phyloP scores from a whole-genome alignment of 2,329 filamentous ascomycete genomes.

The Cladosporium sp. region DNA sequence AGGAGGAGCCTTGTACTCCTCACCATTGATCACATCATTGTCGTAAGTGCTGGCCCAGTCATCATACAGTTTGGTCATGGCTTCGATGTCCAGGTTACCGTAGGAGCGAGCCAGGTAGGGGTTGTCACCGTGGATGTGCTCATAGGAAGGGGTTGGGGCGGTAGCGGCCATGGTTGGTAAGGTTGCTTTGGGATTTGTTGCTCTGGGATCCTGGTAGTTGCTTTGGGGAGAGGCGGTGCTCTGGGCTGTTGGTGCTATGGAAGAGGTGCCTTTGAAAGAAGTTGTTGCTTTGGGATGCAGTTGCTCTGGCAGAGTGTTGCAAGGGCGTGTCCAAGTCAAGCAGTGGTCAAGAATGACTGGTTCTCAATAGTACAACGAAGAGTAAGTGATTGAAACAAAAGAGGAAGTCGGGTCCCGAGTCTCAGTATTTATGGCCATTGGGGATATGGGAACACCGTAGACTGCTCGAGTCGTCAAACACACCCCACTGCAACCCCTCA shows the following conservation, averaged over 20 bases:
- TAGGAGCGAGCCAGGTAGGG: slow-evolving; percentile 9
- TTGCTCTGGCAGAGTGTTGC: slow-evolving; percentile 1
- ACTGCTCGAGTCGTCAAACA: not conserved
- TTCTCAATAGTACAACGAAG: not conserved
- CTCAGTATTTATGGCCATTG: slow-evolving; percentile 9
- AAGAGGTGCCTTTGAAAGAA: not conserved
- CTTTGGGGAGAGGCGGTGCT: slow-evolving; percentile 11
- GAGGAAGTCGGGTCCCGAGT: not conserved
- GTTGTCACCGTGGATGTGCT: slow-evolving; percentile 13
- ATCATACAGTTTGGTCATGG: slow-evolving; percentile 35
- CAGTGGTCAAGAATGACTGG: slow-evolving; percentile 9
- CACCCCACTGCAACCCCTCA: slow-evolving; percentile 12
- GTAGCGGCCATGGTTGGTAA: slow-evolving; percentile 4
- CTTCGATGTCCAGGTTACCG: slow-evolving; percentile 9
- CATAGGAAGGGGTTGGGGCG: slow-evolving; percentile 3
- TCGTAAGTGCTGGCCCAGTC: slow-evolving; percentile 46
- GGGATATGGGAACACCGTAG: not conserved
- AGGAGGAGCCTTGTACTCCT: slow-evolving; percentile 38
- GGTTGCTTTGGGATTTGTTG: slow-evolving; percentile 11
- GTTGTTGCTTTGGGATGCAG: not conserved
- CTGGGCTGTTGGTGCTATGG: slow-evolving; percentile 12
- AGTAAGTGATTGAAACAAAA: not conserved
- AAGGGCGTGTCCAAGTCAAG: slow-evolving; percentile 4
- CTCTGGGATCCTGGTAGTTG: slow-evolving; percentile 10
- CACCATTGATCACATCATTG: slow-evolving; percentile 34